Evolutionary conservation across 805 yeast genomes (phyloP), one percentile per base, ranked within the genome.

Genomic region (Barnettozyma botsteinii): DNA sequence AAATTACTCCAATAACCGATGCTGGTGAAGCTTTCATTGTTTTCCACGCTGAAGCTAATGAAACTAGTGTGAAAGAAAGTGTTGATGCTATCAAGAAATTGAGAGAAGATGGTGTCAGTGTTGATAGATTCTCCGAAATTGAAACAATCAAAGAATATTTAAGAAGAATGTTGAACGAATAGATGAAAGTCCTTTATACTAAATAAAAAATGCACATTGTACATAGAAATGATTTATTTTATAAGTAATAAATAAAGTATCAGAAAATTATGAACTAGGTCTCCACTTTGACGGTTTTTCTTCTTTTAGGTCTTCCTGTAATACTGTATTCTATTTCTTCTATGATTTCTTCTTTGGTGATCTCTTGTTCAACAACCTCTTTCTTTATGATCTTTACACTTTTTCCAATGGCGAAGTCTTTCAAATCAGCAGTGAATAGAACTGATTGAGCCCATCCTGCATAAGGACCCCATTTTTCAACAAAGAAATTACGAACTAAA

Each of bases 371-470:
- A 8, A 36, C 37, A 29, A 14, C 18, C 26, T 60, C 45, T 36
- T 49, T 55, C 32, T 50, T 53, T 5, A 52, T n/a, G n/a, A n/a
- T n/a, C 49, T 11, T 48, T 45, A 18, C 49, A 43, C 78, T 79
- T 14, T 78, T 61, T 1, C 93, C 93, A 52, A 79, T 81, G 40
- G 84, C 74, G 42, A 85, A 68, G 44, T 84, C 88, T 36, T 64
- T 62, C 40, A 89, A 69, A 55, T 88, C 96, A 6, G 88, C 85
- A 0, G 97, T 82, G 61, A 89, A 89, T 42, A 89, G 67, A 10
- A 91, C 87, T n/a, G 91, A 83, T 55, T 91, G 98, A 0, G 98
- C 98, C 98, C 98, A 93, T 0, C 98, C 98, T 2, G 98, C 97
- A 57, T 83, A 84, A 2, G 74, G 75, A 0, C 96, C 97, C 91